Percentiles rank a stretch among this genome's conserved stretches.
These are phyloP conservation scores for Mallotus repandus DNA, from an alignment of 441 rosid genomes.

Conservation along the genomic window DNA sequence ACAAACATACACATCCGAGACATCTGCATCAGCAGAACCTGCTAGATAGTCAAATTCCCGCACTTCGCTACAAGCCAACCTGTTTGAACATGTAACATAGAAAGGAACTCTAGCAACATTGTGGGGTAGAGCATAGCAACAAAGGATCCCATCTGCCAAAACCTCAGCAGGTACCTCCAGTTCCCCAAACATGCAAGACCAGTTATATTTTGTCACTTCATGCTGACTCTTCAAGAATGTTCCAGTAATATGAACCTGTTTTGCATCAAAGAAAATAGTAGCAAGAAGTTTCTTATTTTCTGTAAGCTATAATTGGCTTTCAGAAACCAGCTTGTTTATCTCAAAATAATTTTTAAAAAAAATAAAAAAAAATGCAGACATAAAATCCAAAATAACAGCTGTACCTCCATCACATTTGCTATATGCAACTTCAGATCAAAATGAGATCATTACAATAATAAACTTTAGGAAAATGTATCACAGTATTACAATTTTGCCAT, in stretches of 20 bases:
- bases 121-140: conserved; percentile 72
- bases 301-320: neutral
- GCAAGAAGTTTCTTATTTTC: neutral
- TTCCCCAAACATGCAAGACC: conserved; percentile 99
- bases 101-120: conserved; percentile 77
- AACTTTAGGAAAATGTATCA: neutral
- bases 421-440: neutral
- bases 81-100: conserved; percentile 87
- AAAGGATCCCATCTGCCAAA: conserved; percentile 78
- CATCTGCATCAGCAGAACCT: conserved; percentile 43
- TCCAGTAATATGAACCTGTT: conserved; percentile 76
- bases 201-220: conserved; percentile 54
- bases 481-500: neutral
- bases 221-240: conserved; percentile 59
- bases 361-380: neutral
- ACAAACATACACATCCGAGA: conserved; percentile 39
- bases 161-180: conserved; percentile 92
- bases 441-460: neutral
- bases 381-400: neutral
- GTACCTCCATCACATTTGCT: too few relatives aligned
- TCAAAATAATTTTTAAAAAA: too few relatives aligned
- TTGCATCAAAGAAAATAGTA: neutral
- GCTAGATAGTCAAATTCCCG: conserved; percentile 78
- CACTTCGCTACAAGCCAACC: conserved; percentile 92
- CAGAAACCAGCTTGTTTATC: neutral